Evolutionary conservation across 1,139 yeast genomes (phyloP), one percentile per base, ranked within the genome.

Genomic region (Suhomyces choctaworum): DNA sequence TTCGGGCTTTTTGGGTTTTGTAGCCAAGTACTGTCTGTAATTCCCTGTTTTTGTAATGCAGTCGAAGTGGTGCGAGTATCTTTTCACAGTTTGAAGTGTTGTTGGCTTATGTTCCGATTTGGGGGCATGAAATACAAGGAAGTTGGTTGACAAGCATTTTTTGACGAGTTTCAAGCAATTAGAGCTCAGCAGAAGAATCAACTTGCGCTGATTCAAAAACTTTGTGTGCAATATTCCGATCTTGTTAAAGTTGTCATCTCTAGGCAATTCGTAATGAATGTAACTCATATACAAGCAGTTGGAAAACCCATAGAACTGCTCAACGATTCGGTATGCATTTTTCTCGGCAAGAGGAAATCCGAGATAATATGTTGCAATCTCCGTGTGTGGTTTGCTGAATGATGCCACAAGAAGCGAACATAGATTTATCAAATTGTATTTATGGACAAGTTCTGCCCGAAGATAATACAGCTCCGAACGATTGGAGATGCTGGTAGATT

Each of bases 11-110:
- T 26, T 13, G 13, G 23, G 14, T n/a, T n/a, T n/a, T 3, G 28
- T 11, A 5, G 17, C 16, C 22, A 37, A 27, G 16, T 29, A 37
- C n/a, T 33, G 29, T 17, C 25, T 32, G 24, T 37, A 37, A 22
- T 37, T 25, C 5, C 40, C 40, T 2, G 40, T 37, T 14, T 25
- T 28, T 2, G 40, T 24, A 8, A 25, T n/a, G 15, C 16, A 24
- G 10, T 23, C 15, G 10, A 27, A 23, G 5, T 32, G 24, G 8
- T 16, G 19, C 4, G 31, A 16, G 7, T 27, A 16, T 14, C 25
- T 29, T 6, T 32, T 30, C 3, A 37, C 40, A 3, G 40, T 37
- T 16, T 22, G 13, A 2, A 13, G n/a, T 5, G 10, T 3, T 2
- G 9, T 2, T 2, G 27, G 20, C 1, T 12, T 11, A 2, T 10